Conservation (phyloP, 2,329 filamentous ascomycete genomes). For the Ceratocystiopsis sp. region DNA sequence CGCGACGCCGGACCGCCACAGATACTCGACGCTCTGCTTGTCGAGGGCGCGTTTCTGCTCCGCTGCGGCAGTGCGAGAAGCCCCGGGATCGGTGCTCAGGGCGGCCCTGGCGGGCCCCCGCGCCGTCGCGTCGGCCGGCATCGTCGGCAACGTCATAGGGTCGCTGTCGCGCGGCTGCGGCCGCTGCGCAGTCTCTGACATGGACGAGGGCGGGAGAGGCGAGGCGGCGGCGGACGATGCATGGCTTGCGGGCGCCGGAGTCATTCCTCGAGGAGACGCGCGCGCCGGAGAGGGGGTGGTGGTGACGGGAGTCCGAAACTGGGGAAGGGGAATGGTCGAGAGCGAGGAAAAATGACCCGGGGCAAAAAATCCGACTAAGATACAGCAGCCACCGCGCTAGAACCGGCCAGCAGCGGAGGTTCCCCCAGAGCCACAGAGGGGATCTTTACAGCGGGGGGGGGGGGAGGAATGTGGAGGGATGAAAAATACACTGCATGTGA, state of each 20-base stretch:
- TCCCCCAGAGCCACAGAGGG: too few relatives aligned
- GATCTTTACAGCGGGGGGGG: too few relatives aligned
- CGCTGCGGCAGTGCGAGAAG: slow-evolving; percentile 28
- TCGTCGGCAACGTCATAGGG: neutral
- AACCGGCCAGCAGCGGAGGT: too few relatives aligned
- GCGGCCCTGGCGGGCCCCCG: too few relatives aligned
- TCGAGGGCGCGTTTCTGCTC: slow-evolving; percentile 30
- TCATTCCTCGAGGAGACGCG: slow-evolving; percentile 24
- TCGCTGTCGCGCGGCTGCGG: slow-evolving; percentile 21
- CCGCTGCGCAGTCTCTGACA: slow-evolving; percentile 32
- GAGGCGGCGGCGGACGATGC: slow-evolving; percentile 13
- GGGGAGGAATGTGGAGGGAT: too few relatives aligned
- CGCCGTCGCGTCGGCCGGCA: neutral
- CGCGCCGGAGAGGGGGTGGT: slow-evolving; percentile 8
- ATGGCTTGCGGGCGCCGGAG: slow-evolving; percentile 38
- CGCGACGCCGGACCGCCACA: slow-evolving; percentile 67
- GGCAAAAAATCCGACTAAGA: neutral
- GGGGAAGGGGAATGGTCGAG: neutral
- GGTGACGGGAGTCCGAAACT: neutral
- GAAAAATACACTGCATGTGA: too few relatives aligned
- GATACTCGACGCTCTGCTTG: slow-evolving; percentile 67
- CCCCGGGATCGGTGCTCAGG: too few relatives aligned
- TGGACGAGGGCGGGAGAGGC: slow-evolving; percentile 18
- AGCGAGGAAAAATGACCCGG: neutral
- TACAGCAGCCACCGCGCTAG: too few relatives aligned